Conservation (phyloP, 2,329 filamentous ascomycete species). For the Trichoderma gracile region DNA sequence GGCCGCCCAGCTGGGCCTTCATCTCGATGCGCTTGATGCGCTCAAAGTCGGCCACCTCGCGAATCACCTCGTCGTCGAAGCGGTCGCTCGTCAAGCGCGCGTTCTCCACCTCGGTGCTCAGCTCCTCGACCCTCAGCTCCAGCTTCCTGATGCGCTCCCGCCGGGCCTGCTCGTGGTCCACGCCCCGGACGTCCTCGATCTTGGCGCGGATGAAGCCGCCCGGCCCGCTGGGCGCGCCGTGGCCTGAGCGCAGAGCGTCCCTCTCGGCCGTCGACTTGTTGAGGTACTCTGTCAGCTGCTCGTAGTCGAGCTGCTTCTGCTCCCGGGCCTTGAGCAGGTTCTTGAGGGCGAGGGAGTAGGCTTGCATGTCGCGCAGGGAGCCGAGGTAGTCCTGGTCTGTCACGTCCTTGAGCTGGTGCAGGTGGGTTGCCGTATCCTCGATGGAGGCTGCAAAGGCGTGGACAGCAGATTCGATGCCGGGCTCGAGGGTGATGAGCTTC, state of each 20-base stretch:
- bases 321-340: slow-evolving; percentile 87
- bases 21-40: slow-evolving; percentile 95
- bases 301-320: slow-evolving; percentile 97
- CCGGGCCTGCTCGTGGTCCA: slow-evolving; percentile 90
- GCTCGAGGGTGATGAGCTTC: slow-evolving; percentile 85
- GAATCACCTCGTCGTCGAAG: slow-evolving; percentile 94
- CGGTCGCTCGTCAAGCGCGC: slow-evolving; percentile 85
- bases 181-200: slow-evolving; percentile 93
- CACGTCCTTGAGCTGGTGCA: slow-evolving; percentile 80
- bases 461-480: slow-evolving; percentile 77
- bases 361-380: slow-evolving; percentile 90
- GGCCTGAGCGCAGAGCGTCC: slow-evolving; percentile 70
- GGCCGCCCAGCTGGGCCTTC: slow-evolving; percentile 76
- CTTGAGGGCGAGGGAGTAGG: slow-evolving; percentile 86
- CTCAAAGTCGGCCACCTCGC: slow-evolving; percentile 92
- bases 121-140: slow-evolving; percentile 87
- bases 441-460: slow-evolving; percentile 85
- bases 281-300: slow-evolving; percentile 93
- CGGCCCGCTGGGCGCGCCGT: slow-evolving; percentile 60
- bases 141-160: slow-evolving; percentile 86
- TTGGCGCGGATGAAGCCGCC: slow-evolving; percentile 88
- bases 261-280: slow-evolving; percentile 86
- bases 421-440: slow-evolving; percentile 76
- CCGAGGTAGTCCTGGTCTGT: slow-evolving; percentile 96
- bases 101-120: slow-evolving; percentile 84